Evolutionary conservation across 2,329 filamentous ascomycete genomes (phyloP).

Genomic region (Kalmusia sp.): DNA sequence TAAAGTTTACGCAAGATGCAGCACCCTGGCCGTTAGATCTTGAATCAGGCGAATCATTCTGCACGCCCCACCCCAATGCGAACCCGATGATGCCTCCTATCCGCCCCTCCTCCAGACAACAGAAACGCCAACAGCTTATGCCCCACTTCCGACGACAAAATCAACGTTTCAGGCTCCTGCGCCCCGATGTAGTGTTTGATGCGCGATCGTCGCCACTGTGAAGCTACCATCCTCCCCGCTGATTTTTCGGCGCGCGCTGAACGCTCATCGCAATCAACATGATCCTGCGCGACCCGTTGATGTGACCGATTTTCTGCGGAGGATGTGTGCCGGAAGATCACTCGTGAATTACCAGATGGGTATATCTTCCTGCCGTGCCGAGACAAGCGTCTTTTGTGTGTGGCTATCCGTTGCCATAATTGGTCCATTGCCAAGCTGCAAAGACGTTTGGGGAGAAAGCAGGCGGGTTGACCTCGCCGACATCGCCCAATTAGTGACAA

Average conservation of each 20-base stretch:
- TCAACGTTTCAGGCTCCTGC: conserved; percentile 23
- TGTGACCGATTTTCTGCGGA: conserved; percentile 8
- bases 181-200: conserved; percentile 12
- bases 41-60: conserved; percentile 43
- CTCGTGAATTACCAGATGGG: conserved; percentile 8
- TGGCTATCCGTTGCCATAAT: conserved; percentile 29
- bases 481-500: conserved; percentile 21
- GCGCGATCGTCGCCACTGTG: conserved; percentile 7
- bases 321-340: conserved; percentile 18
- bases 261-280: neutral
- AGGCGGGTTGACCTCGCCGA: conserved; percentile 38
- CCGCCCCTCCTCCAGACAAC: conserved; percentile 15
- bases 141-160: conserved; percentile 13
- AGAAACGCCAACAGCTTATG: conserved; percentile 24
- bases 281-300: neutral
- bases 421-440: conserved; percentile 25
- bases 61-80: conserved; percentile 35
- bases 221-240: too few relatives aligned
- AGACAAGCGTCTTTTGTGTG: conserved; percentile 18
- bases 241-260: too few relatives aligned
- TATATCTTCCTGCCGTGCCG: conserved; percentile 17
- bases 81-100: conserved; percentile 26
- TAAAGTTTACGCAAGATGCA: conserved; percentile 34
- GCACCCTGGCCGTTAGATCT: conserved; percentile 46
- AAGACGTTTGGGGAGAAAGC: conserved; percentile 18